Conservation (phyloP, 2,329 filamentous ascomycete genomes). For the Sporothrix humicola region DNA sequence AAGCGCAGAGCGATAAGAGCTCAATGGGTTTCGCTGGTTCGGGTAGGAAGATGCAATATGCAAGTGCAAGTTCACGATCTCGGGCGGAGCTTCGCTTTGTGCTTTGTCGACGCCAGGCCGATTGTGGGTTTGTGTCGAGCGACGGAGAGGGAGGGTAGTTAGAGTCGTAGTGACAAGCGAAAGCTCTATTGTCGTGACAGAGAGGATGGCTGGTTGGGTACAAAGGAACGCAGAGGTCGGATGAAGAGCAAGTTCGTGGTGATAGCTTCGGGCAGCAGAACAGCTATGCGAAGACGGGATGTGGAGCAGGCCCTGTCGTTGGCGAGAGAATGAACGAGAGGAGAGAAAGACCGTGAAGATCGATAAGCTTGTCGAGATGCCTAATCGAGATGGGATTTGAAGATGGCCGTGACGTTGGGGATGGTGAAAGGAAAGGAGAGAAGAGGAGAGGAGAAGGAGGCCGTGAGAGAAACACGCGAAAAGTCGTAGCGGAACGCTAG, state of each 20-base stretch:
- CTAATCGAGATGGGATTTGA: background rate
- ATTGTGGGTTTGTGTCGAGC: background rate
- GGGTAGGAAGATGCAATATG: background rate
- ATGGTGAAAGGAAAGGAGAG: conserved; percentile 8
- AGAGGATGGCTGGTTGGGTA: background rate
- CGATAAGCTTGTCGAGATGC: background rate
- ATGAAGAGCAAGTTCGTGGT: background rate
- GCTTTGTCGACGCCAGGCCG: background rate
- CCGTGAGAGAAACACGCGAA: conserved; percentile 13
- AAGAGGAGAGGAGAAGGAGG: background rate
- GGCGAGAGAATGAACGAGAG: background rate
- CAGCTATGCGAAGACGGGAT: conserved; percentile 9
- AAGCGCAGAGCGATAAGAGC: background rate
- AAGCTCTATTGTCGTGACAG: background rate
- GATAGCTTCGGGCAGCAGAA: background rate
- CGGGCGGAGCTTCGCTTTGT: background rate
- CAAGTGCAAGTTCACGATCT: background rate
- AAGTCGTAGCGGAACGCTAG: background rate
- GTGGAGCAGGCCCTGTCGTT: background rate
- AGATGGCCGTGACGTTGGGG: background rate
- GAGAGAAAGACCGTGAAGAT: background rate
- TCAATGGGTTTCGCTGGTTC: background rate
- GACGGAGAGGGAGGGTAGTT: background rate
- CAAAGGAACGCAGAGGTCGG: background rate
- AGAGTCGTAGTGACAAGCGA: background rate